A percentile compares a stretch with the other conserved stretches of the same genome.
These are phyloP conservation scores for Hypomyces rosellus DNA, from an alignment of 2,329 filamentous ascomycete genomes.

Conservation along the genomic window DNA sequence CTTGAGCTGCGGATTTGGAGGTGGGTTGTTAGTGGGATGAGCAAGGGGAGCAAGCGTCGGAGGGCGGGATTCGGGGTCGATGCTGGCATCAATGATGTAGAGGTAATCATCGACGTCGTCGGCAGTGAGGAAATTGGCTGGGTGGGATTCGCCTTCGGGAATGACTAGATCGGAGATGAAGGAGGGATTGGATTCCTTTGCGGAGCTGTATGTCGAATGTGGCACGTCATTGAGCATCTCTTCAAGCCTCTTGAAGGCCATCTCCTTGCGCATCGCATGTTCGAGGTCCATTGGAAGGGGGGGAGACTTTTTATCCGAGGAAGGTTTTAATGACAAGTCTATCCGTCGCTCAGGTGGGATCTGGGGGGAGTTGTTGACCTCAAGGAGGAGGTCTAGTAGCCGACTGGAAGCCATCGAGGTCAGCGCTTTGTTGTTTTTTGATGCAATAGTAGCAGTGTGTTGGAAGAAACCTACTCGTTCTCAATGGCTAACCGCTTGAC, in stretches of 20 bases:
- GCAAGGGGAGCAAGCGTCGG: slow-evolving; percentile 47
- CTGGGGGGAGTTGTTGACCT: slow-evolving; percentile 79
- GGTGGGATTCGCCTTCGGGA: slow-evolving; percentile 47
- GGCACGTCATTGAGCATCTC: slow-evolving; percentile 47
- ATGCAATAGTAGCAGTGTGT: not conserved
- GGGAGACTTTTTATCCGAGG: slow-evolving; percentile 33
- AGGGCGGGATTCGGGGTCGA: slow-evolving; percentile 39
- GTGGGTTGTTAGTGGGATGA: slow-evolving; percentile 30
- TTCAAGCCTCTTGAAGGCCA: slow-evolving; percentile 42
- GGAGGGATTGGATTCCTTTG: slow-evolving; percentile 58
- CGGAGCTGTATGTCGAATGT: slow-evolving; percentile 44
- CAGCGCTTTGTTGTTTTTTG: slow-evolving; percentile 7
- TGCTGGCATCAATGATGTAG: slow-evolving; percentile 51
- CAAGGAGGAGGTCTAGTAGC: slow-evolving; percentile 79
- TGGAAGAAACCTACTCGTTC: slow-evolving; percentile 65
- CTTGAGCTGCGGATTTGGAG: slow-evolving; percentile 36
- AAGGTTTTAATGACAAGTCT: slow-evolving; percentile 53
- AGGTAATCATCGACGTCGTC: slow-evolving; percentile 71
- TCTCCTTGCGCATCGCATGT: slow-evolving; percentile 34
- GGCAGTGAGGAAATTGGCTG: slow-evolving; percentile 60
- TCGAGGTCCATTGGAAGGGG: slow-evolving; percentile 26
- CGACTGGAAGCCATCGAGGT: slow-evolving; percentile 49
- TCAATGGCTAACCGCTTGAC: slow-evolving; percentile 81
- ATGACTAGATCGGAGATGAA: slow-evolving; percentile 44
- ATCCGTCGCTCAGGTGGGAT: slow-evolving; percentile 69